Evolutionary conservation across 495 filamentous ascomycete genomes (phyloP), one percentile per base, ranked within the genome.

Genomic region (Aspergillus haitiensis): DNA sequence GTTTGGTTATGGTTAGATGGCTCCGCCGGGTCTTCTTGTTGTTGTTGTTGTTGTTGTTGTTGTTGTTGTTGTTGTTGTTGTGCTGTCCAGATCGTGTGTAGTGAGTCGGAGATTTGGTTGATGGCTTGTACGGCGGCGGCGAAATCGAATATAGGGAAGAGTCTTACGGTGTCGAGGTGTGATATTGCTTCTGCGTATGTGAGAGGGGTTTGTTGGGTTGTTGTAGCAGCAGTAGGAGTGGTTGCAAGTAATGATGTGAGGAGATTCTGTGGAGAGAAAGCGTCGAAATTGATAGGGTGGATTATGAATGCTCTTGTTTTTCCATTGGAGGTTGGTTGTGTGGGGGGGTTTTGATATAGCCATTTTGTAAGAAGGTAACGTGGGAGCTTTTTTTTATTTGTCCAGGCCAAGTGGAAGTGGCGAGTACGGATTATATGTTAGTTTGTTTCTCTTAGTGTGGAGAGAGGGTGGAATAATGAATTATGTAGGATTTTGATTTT

Each of bases 201-300:
- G 1, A 76, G 64, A n/a, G 58, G 31, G 5, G 55, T 62, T 5
- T 64, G 56, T 8, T 59, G 40, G 7, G 53, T 31, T 56, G 16
- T 21, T 48, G 57, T 48, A 32, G 18, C n/a, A 11, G 11, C 15
- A 11, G 35, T 13, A 18, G 51, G 2, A 7, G 27, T 44, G 40
- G 44, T 21, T 47, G 44, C 5, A 45, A 72, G 64, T 15, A 78
- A 60, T 4, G 64, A 68, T 6, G 65, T 57, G 40, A 91, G 80
- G 52, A 96, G 73, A 11, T 78, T 84, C 68, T 91, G 89, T 11
- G 93, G 78, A 33, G 88, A 84, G 42, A 96, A 91, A 3, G 88
- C 91, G 44, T 90, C 84, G n/a, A 88, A 90, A 68, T 90, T 93
- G 34, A 85, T 85, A 1, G 90, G 92, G 72, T 96, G 89, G 49